Evolutionary conservation across 2,329 filamentous ascomycete species (phyloP).

Genomic region (Lachnellula willkommii): DNA sequence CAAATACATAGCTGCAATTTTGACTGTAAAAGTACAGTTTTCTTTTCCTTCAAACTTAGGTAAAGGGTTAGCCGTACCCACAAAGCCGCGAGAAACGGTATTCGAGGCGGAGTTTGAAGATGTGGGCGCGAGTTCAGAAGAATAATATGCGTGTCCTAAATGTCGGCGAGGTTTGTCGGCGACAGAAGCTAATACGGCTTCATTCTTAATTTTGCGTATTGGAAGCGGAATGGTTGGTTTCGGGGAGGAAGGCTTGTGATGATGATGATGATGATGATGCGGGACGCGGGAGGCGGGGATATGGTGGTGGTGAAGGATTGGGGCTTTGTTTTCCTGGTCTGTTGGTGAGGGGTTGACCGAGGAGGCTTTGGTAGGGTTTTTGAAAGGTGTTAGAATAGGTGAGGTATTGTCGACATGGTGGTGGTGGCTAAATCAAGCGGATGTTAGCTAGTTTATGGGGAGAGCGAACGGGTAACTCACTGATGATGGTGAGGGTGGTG

Average conservation of each 20-base stretch:
- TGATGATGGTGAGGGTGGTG: slow-evolving; percentile 54
- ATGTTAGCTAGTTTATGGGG: slow-evolving; percentile 15
- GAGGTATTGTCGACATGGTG: slow-evolving; percentile 48
- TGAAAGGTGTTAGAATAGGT: slow-evolving; percentile 41
- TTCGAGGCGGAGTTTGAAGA: slow-evolving; percentile 32
- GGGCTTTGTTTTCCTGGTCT: slow-evolving; percentile 23
- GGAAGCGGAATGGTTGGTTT: slow-evolving; percentile 52
- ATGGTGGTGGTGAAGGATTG: slow-evolving; percentile 29
- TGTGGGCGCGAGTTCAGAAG: slow-evolving; percentile 54
- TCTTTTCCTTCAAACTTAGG: slow-evolving; percentile 66
- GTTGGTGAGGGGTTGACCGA: slow-evolving; percentile 43
- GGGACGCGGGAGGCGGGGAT: slow-evolving; percentile 11
- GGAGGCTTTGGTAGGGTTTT: slow-evolving; percentile 41
- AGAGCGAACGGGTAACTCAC: slow-evolving; percentile 41
- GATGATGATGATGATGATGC: slow-evolving; percentile 39
- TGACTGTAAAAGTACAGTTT: slow-evolving; percentile 86
- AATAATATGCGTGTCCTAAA: slow-evolving; percentile 79
- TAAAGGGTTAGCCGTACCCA: slow-evolving; percentile 38
- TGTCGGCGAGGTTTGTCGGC: slow-evolving; percentile 68
- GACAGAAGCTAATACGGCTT: slow-evolving; percentile 67
- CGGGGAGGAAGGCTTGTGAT: slow-evolving; percentile 32
- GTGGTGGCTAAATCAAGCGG: slow-evolving; percentile 43
- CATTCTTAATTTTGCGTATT: slow-evolving; percentile 61
- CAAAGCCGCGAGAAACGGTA: slow-evolving; percentile 18
- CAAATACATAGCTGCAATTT: slow-evolving; percentile 76